Percentiles rank a stretch among this genome's conserved stretches.
Evolutionary conservation across 192 early-diverging fungal genomes (phyloP).

Genomic region (Dimargaris cristalligena): DNA sequence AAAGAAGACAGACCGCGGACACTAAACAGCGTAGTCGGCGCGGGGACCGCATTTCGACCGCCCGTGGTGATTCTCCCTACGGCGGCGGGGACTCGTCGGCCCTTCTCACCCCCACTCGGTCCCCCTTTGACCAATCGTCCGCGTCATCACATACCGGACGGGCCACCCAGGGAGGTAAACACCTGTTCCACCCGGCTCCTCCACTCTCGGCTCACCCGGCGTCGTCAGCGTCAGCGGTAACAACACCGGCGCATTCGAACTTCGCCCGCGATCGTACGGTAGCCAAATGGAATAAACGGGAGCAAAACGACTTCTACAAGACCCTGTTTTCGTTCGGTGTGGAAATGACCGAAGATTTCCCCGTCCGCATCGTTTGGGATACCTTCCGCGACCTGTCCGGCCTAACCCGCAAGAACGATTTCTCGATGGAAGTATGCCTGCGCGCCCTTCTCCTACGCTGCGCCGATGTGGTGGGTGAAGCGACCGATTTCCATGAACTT

Average conservation of each 20-base stretch:
- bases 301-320: constrained; percentile 33
- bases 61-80: constrained; percentile 18
- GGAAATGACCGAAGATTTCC: constrained; percentile 21
- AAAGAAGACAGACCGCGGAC: constrained; percentile 30
- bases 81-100: constrained; percentile 24
- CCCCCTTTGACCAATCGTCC: neutral
- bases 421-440: constrained; percentile 46
- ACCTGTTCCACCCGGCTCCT: neutral
- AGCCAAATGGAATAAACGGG: constrained; percentile 35
- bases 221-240: constrained; percentile 18
- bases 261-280: constrained; percentile 18
- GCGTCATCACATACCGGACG: too few species aligned
- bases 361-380: constrained; percentile 31
- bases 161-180: too few species aligned
- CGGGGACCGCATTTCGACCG: constrained; percentile 22
- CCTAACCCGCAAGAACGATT: constrained; percentile 43
- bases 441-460: constrained; percentile 38
- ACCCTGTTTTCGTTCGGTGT: constrained; percentile 38
- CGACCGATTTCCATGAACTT: constrained; percentile 9
- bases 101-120: neutral
- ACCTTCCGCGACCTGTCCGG: constrained; percentile 53
- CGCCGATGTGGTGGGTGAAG: constrained; percentile 33
- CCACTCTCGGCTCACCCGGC: neutral
- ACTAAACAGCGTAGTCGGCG: constrained; percentile 18
- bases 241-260: constrained; percentile 24